Percentiles rank a stretch among this genome's conserved stretches.
These are phyloP conservation scores for Phycomyces nitens DNA, from an alignment of 192 early-diverging fungal genomes.

Conservation along the genomic window DNA sequence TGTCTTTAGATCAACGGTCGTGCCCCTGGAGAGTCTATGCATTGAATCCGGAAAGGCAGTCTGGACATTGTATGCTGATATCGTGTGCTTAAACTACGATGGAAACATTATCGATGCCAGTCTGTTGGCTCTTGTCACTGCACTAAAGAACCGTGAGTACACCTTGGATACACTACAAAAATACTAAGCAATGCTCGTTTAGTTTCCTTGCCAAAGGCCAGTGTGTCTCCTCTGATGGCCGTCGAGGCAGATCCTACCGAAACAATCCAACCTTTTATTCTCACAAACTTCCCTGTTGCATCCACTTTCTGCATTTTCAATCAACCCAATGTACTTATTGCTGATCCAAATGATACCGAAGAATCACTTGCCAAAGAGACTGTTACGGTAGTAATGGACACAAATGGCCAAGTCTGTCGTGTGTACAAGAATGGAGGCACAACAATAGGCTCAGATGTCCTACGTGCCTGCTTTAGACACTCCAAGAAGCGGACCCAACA, in stretches of 20 bases:
- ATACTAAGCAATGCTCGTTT: too few relatives aligned
- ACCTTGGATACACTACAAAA: neutral
- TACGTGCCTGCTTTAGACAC: slow-evolving; percentile 42
- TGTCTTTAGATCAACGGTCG: slow-evolving; percentile 53
- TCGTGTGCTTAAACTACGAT: slow-evolving; percentile 88
- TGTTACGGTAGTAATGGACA: slow-evolving; percentile 59
- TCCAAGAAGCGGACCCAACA: slow-evolving; percentile 46
- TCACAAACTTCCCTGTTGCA: slow-evolving; percentile 50
- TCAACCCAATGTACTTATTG: slow-evolving; percentile 44
- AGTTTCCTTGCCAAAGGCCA: slow-evolving; percentile 72
- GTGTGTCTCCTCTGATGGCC: slow-evolving; percentile 61
- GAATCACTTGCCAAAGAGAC: slow-evolving; percentile 52
- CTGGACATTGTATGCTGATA: slow-evolving; percentile 87
- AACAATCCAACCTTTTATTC: slow-evolving; percentile 38
- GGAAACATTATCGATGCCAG: slow-evolving; percentile 89
- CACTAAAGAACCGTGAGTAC: slow-evolving; percentile 63
- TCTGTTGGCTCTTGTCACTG: slow-evolving; percentile 72
- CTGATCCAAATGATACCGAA: slow-evolving; percentile 74
- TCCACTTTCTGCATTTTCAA: slow-evolving; percentile 68
- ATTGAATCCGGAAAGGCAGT: slow-evolving; percentile 78
- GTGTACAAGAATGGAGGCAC: slow-evolving; percentile 58
- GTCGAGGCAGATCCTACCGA: slow-evolving; percentile 54
- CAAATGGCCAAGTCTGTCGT: slow-evolving; percentile 48
- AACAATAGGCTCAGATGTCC: slow-evolving; percentile 33
- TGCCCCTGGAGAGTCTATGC: slow-evolving; percentile 68